Conservation (phyloP, 495 filamentous ascomycete species). For the Hypoxylon crocopeplum region DNA sequence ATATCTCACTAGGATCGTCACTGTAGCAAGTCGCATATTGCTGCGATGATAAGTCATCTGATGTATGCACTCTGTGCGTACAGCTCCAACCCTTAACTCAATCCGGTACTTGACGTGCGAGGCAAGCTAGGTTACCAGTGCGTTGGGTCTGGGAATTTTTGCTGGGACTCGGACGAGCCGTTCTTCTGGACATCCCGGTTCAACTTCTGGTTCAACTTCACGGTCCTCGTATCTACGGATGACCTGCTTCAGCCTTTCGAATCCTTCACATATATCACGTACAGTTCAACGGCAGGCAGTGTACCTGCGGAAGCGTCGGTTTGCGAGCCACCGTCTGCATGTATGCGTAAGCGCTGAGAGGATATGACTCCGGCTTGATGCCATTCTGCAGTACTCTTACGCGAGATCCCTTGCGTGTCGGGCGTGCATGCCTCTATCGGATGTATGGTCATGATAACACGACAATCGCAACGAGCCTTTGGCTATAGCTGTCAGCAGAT, state of each 20-base stretch:
- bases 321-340: neutral
- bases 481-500: slow-evolving; percentile 14
- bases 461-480: neutral
- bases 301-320: slow-evolving; percentile 8
- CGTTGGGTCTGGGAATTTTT: slow-evolving; percentile 23
- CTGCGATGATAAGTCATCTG: slow-evolving; percentile 15
- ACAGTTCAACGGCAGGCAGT: neutral
- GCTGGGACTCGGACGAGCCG: too few species aligned
- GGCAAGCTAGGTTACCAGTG: slow-evolving; percentile 11
- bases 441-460: slow-evolving; percentile 2
- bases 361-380: slow-evolving; percentile 6
- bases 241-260: slow-evolving; percentile 5
- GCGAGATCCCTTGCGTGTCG: slow-evolving; percentile 6
- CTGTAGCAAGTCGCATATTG: slow-evolving; percentile 10
- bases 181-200: neutral
- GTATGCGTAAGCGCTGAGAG: slow-evolving; percentile 6
- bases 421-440: neutral
- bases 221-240: slow-evolving; percentile 8
- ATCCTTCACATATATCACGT: slow-evolving; percentile 18
- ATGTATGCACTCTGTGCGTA: slow-evolving; percentile 3
- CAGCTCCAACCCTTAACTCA: slow-evolving; percentile 1
- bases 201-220: neutral
- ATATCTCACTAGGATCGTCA: slow-evolving; percentile 19
- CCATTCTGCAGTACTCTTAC: slow-evolving; percentile 5
- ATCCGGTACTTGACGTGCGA: slow-evolving; percentile 11